These are phyloP conservation scores for Clarireedia monteithiana DNA, from an alignment of 2,329 filamentous ascomycete species.

Conservation along the genomic window DNA sequence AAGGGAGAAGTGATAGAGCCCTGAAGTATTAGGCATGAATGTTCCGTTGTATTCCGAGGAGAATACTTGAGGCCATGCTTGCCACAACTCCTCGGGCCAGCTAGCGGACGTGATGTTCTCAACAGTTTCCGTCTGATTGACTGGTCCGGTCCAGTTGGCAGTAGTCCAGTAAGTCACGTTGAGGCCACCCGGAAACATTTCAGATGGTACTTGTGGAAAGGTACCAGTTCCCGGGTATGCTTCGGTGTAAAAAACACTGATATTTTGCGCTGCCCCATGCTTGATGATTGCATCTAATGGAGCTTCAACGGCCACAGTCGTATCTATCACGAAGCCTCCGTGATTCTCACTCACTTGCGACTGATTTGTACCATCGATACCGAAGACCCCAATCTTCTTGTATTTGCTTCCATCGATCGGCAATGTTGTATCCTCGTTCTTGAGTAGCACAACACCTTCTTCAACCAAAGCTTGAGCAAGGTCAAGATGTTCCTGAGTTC, in stretches of 20 bases:
- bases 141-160: background rate
- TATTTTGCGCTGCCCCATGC: background rate
- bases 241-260: background rate
- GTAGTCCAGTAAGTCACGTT: background rate
- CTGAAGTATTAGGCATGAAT: background rate
- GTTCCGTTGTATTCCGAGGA: background rate
- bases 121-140: background rate
- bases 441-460: background rate
- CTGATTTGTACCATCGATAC: background rate
- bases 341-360: background rate
- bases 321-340: background rate
- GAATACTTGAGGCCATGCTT: background rate
- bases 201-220: background rate
- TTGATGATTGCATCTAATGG: background rate
- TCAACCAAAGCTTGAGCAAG: background rate
- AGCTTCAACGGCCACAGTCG: background rate
- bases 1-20: background rate
- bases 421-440: background rate
- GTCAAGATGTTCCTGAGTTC: background rate
- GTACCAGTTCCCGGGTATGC: background rate
- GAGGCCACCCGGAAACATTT: background rate
- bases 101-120: background rate
- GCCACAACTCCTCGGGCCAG: background rate
- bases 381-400: background rate
- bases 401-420: background rate